Base-by-base conservation (phyloP, 2,329 filamentous ascomycete genomes). In the Cytospora schulzeri region DNA sequence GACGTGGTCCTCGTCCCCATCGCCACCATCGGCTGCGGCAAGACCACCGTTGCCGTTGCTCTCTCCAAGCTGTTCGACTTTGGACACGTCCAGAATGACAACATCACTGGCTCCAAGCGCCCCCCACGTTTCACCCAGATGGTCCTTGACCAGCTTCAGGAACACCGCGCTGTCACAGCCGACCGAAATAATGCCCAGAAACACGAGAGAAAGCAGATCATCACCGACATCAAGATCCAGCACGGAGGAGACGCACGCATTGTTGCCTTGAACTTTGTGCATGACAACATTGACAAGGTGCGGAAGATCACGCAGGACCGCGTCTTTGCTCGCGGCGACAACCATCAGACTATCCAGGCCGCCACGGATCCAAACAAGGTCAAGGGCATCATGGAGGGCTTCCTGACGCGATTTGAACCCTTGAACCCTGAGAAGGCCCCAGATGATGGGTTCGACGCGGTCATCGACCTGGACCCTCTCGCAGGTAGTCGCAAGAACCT, bases 291-390 rank as follows among this genome's bases (percentile, higher is more conserved):
- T 9, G 84, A 91, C 57, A 81, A 85, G 35, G 91, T 98, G 67
- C 86, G 91, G 53, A 80, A 85, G 63, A 82, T 94, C 29, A 96
- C 93, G 1, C 88, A 87, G 64, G 84, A 88, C 68, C 88, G 95
- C 57, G 92, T 99, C 0, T 79, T 97, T 24, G 84, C 87, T 7
- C 90, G 95, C 26, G 95, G 95, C 17, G 93, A 99, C 76, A 98
- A 98, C 72, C 95, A 99, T 75, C 95, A 99, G 78, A 99, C 95
- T 0, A 98, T 99, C 66, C 93, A 95, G 72, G 93, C 94, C 14
- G 90, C 86, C 54, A 90, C 91, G 63, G 85, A 90, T 53, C 77
- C 82, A 55, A 79, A 83, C 22, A 94, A 97, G 75, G 91, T 95
- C 62, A 81, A 95, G 55, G 86, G 87, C 6, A 96, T 99, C 70